phyloP scores from a whole-genome alignment of 2,329 filamentous ascomycete species.

The Aspergillus puulaauensis region DNA sequence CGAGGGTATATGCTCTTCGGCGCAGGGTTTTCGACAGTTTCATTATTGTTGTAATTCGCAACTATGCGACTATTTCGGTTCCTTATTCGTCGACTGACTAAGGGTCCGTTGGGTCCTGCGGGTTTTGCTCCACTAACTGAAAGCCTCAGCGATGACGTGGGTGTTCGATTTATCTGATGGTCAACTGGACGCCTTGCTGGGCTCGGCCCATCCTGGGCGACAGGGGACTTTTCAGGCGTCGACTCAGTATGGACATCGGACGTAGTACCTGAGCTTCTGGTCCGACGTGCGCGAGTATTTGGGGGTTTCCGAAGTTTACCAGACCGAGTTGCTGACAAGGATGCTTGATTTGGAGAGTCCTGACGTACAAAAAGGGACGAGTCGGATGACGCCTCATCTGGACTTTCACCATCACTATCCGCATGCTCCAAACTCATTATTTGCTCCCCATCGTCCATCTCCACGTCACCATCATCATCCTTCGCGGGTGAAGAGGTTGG shows the following conservation, averaged over 20 bases:
- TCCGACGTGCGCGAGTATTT: background rate
- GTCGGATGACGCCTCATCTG: background rate
- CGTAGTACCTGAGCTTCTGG: background rate
- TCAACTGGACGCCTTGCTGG: background rate
- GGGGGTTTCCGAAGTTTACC: background rate
- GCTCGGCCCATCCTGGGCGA: background rate
- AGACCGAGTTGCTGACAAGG: background rate
- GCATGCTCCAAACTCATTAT: background rate
- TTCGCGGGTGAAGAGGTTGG: background rate
- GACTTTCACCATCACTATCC: background rate
- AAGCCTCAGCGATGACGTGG: no score
- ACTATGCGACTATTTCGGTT: background rate
- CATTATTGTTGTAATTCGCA: background rate
- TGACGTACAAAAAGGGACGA: background rate
- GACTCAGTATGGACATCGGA: background rate
- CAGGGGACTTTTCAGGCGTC: background rate
- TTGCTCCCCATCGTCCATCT: background rate
- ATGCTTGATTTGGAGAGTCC: background rate
- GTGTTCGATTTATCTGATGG: background rate
- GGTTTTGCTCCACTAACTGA: background rate
- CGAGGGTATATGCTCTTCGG: constrained; percentile 1
- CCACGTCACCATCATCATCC: background rate
- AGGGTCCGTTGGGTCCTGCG: background rate
- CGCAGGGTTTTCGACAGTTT: background rate
- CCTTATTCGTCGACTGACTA: background rate